Base-by-base conservation (phyloP, 2,329 filamentous ascomycete species). In the Thermoascus crustaceus region DNA sequence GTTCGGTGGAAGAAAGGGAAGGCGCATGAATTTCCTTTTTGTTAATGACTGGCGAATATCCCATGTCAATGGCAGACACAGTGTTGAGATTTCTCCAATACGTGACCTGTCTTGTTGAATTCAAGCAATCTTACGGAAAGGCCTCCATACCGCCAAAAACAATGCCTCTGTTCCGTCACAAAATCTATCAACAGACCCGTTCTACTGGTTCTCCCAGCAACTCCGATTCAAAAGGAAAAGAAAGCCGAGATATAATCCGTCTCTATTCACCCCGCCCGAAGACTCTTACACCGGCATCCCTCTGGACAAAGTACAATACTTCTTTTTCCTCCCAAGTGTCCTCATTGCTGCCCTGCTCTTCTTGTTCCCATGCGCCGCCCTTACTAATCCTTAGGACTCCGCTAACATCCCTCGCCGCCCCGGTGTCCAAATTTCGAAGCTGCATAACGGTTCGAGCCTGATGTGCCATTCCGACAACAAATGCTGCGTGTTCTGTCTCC, bases 401-500 rank as follows among this genome's bases (percentile, higher is more conserved):
- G 61, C 85, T 94, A 20, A 96, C 85, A 61, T 95, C 89, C 55
- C 75, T 80, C 43, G 89, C 88, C n/a, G 80, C 79, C 1, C 89
- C 89, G 0, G 87, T 94, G 53, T 94, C 87, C 41, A 96, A 60
- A 52, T 80, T 72, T 34, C 88, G 71, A 39, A 91, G 64, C 42
- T 83, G 76, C 49, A 94, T 62, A 3, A 89, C 72, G 43, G 74
- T 68, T n/a, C 75, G 64, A 6, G 87, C 85, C 48, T 77, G 72
- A 55, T 95, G 86, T n/a, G 82, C 83, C 43, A 82, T 62, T 4
- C 74, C 75, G 22, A 87, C 67, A 13, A 82, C 63, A 40, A 94
- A 75, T n/a, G 78, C 72, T 1, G 83, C 76, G 48, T 85, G 78
- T 40, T 80, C 73, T 31, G 68, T 73, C 55, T 91, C 85, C 26